Evolutionary conservation across 441 rosid genomes (phyloP).

Genomic region (Cnidoscolus chayamansa): DNA sequence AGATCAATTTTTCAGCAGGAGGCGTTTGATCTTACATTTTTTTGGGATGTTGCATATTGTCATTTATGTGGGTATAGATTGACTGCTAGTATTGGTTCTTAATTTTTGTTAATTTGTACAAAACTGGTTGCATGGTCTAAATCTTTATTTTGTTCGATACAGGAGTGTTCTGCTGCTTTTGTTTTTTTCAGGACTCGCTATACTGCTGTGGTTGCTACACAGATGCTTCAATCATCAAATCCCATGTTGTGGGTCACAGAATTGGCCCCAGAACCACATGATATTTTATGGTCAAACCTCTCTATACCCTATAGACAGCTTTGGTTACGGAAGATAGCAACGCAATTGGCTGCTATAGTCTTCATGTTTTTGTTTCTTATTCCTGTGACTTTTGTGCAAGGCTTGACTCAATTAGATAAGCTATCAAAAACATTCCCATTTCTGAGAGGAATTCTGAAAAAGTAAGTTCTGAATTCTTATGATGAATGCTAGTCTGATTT

Average conservation of each 20-base stretch:
- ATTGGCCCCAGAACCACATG: constrained; percentile 89
- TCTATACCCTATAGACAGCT: constrained; percentile 74
- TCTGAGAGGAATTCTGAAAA: constrained; percentile 48
- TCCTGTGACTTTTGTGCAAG: constrained; percentile 84
- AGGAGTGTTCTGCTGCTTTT: constrained; percentile 84
- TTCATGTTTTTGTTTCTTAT: constrained; percentile 77
- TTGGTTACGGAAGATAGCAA: constrained; percentile 80
- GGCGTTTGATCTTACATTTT: background rate
- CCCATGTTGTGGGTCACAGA: constrained; percentile 95
- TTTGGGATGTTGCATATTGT: background rate
- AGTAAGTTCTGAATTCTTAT: constrained; percentile 43
- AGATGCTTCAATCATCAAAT: constrained; percentile 79
- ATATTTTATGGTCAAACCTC: constrained; percentile 88
- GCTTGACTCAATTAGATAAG: constrained; percentile 68
- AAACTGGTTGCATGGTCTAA: constrained; percentile 11
- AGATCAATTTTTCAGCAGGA: background rate
- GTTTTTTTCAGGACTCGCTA: constrained; percentile 87
- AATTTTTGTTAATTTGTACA: background rate
- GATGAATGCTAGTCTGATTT: constrained; percentile 16
- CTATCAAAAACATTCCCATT: constrained; percentile 60
- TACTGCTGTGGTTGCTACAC: constrained; percentile 75
- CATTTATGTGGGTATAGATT: background rate
- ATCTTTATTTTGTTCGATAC: constrained; percentile 22
- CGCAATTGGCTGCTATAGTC: constrained; percentile 53
- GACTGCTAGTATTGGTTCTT: background rate